Evolutionary conservation across 164 flowering plant genomes (phyloP), one percentile per base, ranked within the genome.

Genomic region (Taxillus chinensis): DNA sequence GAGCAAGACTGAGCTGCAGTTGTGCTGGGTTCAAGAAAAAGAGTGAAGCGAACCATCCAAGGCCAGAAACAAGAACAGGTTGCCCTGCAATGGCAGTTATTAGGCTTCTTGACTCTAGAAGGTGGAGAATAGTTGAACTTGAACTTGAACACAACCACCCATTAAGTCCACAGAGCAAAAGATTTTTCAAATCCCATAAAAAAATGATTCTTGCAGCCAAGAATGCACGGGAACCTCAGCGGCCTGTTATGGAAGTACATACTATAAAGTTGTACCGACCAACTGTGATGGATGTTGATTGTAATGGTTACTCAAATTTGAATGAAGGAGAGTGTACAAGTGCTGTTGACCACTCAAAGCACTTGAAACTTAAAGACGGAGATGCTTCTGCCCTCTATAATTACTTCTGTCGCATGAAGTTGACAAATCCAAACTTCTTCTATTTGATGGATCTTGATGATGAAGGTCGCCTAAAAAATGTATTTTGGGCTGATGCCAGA

Each of bases 51-150:
- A 76, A 70, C 58, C 65, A 72, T 59, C 81, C 78, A 14, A 71
- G 80, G 62, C 81, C 84, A 39, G 80, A 74, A 62, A 78, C 84
- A 49, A 78, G 81, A 66, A 80, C 84, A 46, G 82, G 82, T 16
- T 80, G 84, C 63, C 81, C 77, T 15, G 84, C 80, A 62, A 80
- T 77, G 81, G 51, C 78, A 51, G 65, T 74, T 12, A 70, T 78
- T 45, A 75, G 74, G 67, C 68, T 78, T 7, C 68, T 74, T 43
- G 81, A 72, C 46, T 72, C 77, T 13, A 62, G 67, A 62, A 70
- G 72, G 63, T 80, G 84, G 84, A 78, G 78, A 70, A 69, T 78
- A 41, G 65, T 77, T 66, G 81, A 77, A 59, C 78, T 74, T 58
- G 76, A 74, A 64, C 77, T 80, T 59, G 68, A 74, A 43, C 84